Percentiles rank a stretch among this genome's conserved stretches.
These are phyloP conservation scores for Starmerella vitae DNA, from an alignment of 805 yeast genomes.

Conservation along the genomic window DNA sequence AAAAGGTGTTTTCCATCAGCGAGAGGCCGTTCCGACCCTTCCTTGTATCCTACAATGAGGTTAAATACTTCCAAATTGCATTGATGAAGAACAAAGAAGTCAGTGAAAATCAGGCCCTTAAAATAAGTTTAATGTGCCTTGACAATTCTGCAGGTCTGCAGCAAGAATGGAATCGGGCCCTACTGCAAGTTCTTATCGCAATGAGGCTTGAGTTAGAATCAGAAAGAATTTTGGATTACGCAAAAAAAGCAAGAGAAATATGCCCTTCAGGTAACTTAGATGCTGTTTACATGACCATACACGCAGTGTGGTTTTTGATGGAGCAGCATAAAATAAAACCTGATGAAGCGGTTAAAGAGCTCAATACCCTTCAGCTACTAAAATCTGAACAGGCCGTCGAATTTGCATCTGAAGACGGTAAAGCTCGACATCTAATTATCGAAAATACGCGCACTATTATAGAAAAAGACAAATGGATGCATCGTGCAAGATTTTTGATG, in stretches of 20 bases:
- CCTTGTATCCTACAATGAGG: constrained; percentile 6
- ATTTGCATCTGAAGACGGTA: background rate
- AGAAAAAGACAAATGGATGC: constrained; percentile 89
- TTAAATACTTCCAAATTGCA: constrained; percentile 5
- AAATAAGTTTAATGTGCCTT: constrained; percentile 7
- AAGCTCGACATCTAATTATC: background rate
- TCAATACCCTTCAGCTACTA: background rate
- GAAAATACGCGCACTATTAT: constrained; percentile 2
- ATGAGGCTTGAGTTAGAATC: constrained; percentile 1
- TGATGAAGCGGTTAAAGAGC: background rate
- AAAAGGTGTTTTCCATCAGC: background rate
- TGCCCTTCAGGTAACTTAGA: constrained; percentile 2
- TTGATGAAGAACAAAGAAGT: constrained; percentile 1
- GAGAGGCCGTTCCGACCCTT: constrained; percentile 6
- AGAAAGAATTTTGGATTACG: background rate
- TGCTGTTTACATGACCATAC: constrained; percentile 4
- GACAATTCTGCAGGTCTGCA: constrained; percentile 2
- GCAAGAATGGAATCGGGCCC: constrained; percentile 9
- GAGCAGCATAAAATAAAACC: background rate
- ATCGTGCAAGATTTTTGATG: constrained; percentile 60
- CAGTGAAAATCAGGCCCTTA: constrained; percentile 1
- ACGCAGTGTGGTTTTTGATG: constrained; percentile 3
- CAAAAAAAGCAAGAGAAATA: background rate
- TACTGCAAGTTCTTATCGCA: constrained; percentile 5
- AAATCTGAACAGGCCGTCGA: background rate